phyloP scores from a whole-genome alignment of 495 filamentous ascomycete genomes.

The Penicillium lagena region DNA sequence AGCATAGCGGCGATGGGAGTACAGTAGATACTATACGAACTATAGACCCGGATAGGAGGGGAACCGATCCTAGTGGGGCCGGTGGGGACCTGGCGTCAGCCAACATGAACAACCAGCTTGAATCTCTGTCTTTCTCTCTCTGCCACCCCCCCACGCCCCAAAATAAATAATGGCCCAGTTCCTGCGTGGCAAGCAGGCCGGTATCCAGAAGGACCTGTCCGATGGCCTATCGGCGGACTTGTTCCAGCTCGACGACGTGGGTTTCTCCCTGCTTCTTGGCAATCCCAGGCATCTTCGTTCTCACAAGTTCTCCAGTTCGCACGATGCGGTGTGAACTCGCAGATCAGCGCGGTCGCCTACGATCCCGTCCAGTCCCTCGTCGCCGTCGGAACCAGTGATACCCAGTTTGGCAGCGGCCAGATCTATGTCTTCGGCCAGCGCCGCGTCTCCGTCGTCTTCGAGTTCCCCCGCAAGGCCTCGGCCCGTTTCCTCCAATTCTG shows the following conservation, averaged over 20 bases:
- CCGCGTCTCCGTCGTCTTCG: constrained; percentile 65
- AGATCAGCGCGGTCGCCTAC: constrained; percentile 76
- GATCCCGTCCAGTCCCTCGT: constrained; percentile 90
- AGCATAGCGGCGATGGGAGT: constrained; percentile 18
- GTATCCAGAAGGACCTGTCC: constrained; percentile 85
- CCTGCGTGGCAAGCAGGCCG: constrained; percentile 85
- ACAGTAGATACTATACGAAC: too few species aligned
- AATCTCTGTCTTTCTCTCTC: constrained; percentile 4
- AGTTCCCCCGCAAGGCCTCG: constrained; percentile 57
- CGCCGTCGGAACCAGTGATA: constrained; percentile 84
- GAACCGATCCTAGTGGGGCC: not conserved
- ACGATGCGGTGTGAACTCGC: constrained; percentile 83
- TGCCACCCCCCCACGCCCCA: not conserved
- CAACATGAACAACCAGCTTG: too few species aligned
- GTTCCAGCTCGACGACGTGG: constrained; percentile 77
- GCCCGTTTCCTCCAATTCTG: constrained; percentile 69
- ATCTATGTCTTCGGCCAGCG: constrained; percentile 89
- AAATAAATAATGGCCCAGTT: constrained; percentile 65
- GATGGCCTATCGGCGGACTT: constrained; percentile 64
- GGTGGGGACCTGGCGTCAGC: not conserved
- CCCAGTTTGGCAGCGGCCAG: constrained; percentile 67
- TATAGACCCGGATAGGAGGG: too few species aligned
- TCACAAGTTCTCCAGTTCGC: constrained; percentile 45
- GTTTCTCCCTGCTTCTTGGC: constrained; percentile 14
- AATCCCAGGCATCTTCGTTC: constrained; percentile 21